Evolutionary conservation across 768 basidiomycete genomes (phyloP), one percentile per base, ranked within the genome.

Genomic region (Auriculariales sp.): DNA sequence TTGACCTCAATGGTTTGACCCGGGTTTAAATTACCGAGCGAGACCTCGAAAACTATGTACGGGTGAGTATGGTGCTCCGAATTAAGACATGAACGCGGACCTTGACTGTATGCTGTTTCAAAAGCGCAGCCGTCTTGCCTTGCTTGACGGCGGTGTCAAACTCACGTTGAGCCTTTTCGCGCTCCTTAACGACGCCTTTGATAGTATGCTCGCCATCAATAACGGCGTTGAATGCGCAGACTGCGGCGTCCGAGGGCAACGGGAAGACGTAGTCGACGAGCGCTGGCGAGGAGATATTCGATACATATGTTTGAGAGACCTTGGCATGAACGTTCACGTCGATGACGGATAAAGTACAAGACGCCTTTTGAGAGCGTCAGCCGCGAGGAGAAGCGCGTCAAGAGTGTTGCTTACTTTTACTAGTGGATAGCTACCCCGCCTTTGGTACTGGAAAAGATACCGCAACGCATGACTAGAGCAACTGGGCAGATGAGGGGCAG

Each of bases 171-270:
- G 78, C 78, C 36, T 62, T 54, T 15, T 61, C 62, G 46, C 68
- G 76, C 50, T 77, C 77, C 53, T 75, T 74, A 3, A 65, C 69
- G 14, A 70, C 57, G 3, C 74, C 79, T 10, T 59, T 53, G 3
- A 80, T 58, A 3, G 64, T 53, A 0, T 66, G 60, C 4, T 70
- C 72, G 52, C 77, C 69, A 12, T 66, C 64, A 11, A 67, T 64
- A 33, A 62, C 63, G 60, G 78, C 68, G 31, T 70, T 62, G 55
- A 81, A 81, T 0, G 68, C 70, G 51, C 75, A 79, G 6, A 78
- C 67, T 0, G 75, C 76, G 0, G 72, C 73, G 28, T 63, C 65
- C 1, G 69, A 72, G 0, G 79, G 79, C 3, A 81, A 68, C 7
- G 79, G 78, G 53, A 81, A 81, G 31, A 70, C 65, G 58, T 79